Conservation (phyloP, 257 asterid species). For the Rubia yunnanensis region DNA sequence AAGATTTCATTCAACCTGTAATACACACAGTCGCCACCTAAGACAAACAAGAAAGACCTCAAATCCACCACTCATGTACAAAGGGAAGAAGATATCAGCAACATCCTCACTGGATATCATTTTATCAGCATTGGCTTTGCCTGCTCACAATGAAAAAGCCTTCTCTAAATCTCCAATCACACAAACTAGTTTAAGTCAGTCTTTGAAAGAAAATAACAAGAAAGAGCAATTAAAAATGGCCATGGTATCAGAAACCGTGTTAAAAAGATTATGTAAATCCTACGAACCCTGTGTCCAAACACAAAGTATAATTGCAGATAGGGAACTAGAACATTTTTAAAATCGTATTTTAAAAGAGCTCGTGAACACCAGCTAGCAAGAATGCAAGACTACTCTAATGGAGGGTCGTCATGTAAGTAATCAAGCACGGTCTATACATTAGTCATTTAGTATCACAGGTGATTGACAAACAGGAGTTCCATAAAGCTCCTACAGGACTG, state of each 20-base stretch:
- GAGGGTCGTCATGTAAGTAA: too few species aligned
- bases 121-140: constrained; percentile 14
- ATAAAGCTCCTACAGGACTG: background rate
- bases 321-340: background rate
- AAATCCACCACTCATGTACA: constrained; percentile 21
- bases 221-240: background rate
- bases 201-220: background rate
- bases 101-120: constrained; percentile 10
- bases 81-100: constrained; percentile 16
- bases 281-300: too few species aligned
- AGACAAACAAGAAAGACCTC: constrained; percentile 16
- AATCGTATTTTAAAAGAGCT: background rate
- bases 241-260: background rate
- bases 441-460: too few species aligned
- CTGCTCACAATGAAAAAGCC: constrained; percentile 39
- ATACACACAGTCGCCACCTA: constrained; percentile 27
- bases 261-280: background rate
- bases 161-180: constrained; percentile 45
- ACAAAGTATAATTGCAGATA: background rate
- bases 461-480: too few species aligned
- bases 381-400: too few species aligned
- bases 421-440: too few species aligned
- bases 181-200: constrained; percentile 8
- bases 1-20: constrained; percentile 23
- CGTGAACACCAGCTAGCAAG: background rate